These are phyloP conservation scores for Euclidium syriacum DNA, from an alignment of 345 rosid genomes.

Conservation along the genomic window DNA sequence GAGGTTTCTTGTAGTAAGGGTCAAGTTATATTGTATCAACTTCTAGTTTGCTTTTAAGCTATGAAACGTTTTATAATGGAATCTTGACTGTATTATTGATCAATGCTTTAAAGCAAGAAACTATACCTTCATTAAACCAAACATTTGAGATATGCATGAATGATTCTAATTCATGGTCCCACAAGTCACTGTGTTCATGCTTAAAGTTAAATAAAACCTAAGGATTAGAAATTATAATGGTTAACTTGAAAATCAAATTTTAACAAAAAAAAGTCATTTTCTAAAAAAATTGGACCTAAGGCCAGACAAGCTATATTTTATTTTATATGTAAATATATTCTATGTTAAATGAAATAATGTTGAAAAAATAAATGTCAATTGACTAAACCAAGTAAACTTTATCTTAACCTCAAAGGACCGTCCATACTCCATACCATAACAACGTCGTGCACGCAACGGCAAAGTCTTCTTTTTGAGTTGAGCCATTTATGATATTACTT, in stretches of 20 bases:
- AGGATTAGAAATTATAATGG: background rate
- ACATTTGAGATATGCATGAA: constrained; percentile 7
- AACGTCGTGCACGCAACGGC: constrained; percentile 26
- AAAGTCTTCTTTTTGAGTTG: background rate
- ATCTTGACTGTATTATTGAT: background rate
- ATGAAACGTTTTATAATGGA: background rate
- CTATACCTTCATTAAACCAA: constrained; percentile 11
- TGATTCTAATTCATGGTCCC: constrained; percentile 4
- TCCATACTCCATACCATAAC: constrained; percentile 3
- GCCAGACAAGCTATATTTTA: background rate
- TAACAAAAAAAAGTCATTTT: background rate
- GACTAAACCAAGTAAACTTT: background rate
- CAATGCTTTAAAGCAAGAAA: constrained; percentile 28
- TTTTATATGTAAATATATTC: background rate
- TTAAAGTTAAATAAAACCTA: background rate
- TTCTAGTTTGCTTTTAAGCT: constrained; percentile 20
- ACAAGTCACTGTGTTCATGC: background rate
- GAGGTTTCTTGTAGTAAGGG: constrained; percentile 18
- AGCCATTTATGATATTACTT: background rate
- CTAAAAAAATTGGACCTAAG: background rate
- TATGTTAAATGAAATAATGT: background rate
- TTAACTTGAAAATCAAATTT: constrained; percentile 1
- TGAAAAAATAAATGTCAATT: constrained; percentile 9
- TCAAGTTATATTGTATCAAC: constrained; percentile 1
- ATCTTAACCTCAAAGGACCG: constrained; percentile 10